Base-by-base conservation (phyloP, 2,329 filamentous ascomycete genomes). In the Bipolaris bicolor region DNA sequence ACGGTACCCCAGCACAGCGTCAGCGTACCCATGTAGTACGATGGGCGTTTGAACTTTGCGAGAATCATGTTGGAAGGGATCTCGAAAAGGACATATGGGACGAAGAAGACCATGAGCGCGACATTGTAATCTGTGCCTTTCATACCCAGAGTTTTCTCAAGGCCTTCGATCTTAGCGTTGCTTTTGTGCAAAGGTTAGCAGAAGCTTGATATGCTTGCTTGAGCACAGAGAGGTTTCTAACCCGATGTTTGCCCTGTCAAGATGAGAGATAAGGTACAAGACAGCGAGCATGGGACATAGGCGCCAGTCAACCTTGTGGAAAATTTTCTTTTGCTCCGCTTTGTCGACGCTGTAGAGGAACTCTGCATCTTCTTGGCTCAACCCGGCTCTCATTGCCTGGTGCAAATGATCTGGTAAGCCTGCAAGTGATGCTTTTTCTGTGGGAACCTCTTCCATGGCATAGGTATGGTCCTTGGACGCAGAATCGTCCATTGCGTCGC, bases 41-140 rank as follows among this genome's bases (percentile, higher is more conserved):
- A 71, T 0, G 85, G 85, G 1, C 83, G 83, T 26, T 45, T 45
- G 0, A 85, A 83, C 1, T 81, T 79, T 61, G 87, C 88, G 16
- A 88, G 77, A 3, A 88, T 74, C 57, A 88, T 83, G 63, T 88
- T 88, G 62, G 83, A 86, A 0, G 86, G 86, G 1, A 77, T 78
- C 60, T 82, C 80, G 56, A 81, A 78, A 5, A 77, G 66, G 5
- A 79, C 77, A 55, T 82, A 82, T 0, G 77, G 77, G 51, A 81
- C 79, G 68, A 90, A 90, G 73, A 89, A 90, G 0, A 89, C 73
- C 43, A 45, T 45, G 24, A 45, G 43, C 7, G 43, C 43, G 5
- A 45, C 84, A 1, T 89, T 78, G 60, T 89, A 89, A 61, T 88
- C 79, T 47, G 87, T 84, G 1, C 84, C 86, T 16, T 49, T 44